Conservation (phyloP, 2,329 filamentous ascomycete genomes). For the Phyllosticta citriasiana region DNA sequence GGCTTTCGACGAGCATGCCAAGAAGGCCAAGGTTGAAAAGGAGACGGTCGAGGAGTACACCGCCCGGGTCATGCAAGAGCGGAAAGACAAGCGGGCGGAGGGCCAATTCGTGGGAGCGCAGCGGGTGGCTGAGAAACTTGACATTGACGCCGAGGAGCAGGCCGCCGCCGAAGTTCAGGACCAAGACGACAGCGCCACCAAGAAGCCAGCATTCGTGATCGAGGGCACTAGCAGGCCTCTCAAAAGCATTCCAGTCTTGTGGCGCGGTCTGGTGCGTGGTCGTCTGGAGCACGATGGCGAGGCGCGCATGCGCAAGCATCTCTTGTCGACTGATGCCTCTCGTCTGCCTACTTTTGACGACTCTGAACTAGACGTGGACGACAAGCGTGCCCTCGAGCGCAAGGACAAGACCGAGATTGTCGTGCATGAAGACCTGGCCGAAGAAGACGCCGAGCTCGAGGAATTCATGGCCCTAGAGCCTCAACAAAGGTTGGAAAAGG, state of each 20-base stretch:
- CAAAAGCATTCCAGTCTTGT: conserved; percentile 65
- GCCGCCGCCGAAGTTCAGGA: conserved; percentile 16
- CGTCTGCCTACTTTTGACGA: conserved; percentile 58
- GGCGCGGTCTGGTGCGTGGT: conserved; percentile 62
- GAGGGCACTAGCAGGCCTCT: conserved; percentile 41
- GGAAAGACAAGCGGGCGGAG: conserved; percentile 42
- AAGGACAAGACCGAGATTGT: conserved; percentile 43
- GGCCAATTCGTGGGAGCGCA: conserved; percentile 66
- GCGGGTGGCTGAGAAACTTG: conserved; percentile 70
- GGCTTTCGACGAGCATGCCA: conserved; percentile 23
- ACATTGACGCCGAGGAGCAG: conserved; percentile 41
- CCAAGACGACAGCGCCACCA: conserved; percentile 17
- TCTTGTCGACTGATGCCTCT: conserved; percentile 53
- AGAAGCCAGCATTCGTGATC: conserved; percentile 10
- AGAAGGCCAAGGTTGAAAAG: conserved; percentile 32
- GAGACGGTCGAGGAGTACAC: conserved; percentile 32
- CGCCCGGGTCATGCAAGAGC: conserved; percentile 23
- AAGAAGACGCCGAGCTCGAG: conserved; percentile 71
- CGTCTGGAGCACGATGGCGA: conserved; percentile 63
- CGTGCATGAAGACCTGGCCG: conserved; percentile 59
- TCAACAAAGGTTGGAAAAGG: conserved; percentile 53
- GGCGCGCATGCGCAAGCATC: conserved; percentile 51
- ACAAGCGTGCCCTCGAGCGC: conserved; percentile 58
- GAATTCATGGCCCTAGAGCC: conserved; percentile 63
- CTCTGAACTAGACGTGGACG: conserved; percentile 60